Conservation (phyloP, 352 stramenopile genomes). For the Pythium dissimile region DNA sequence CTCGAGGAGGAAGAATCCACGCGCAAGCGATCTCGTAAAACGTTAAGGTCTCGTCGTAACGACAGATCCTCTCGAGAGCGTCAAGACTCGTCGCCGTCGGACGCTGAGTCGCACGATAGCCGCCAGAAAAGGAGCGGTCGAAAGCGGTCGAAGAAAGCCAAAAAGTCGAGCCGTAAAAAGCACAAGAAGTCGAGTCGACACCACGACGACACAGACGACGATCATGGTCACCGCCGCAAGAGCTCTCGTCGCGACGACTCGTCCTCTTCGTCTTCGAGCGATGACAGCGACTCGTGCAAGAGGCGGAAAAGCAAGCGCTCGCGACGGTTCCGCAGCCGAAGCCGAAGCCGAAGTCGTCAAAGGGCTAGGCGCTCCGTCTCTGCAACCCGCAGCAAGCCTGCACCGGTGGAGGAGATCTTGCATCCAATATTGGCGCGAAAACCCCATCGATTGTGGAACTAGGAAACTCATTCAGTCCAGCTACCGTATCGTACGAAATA, state of each 20-base stretch:
- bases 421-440: conserved; percentile 30
- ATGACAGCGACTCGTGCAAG: neutral
- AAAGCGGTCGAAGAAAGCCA: conserved; percentile 30
- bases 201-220: neutral
- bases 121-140: conserved; percentile 11
- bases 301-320: neutral
- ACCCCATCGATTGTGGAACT: conserved; percentile 43
- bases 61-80: neutral
- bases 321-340: neutral
- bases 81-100: conserved; percentile 4
- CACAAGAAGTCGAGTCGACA: neutral
- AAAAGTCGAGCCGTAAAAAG: conserved; percentile 17
- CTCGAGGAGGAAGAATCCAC: conserved; percentile 28
- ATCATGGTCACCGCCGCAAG: neutral
- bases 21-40: conserved; percentile 11
- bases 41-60: neutral
- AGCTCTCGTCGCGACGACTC: neutral
- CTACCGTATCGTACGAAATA: too few species aligned
- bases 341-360: neutral
- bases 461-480: neutral
- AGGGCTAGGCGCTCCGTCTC: too few species aligned
- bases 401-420: neutral
- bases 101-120: conserved; percentile 1
- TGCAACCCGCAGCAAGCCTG: too few species aligned
- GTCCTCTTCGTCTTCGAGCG: neutral